phyloP scores from a whole-genome alignment of 2,329 filamentous ascomycete genomes.

The Hymenoscyphus scutula region DNA sequence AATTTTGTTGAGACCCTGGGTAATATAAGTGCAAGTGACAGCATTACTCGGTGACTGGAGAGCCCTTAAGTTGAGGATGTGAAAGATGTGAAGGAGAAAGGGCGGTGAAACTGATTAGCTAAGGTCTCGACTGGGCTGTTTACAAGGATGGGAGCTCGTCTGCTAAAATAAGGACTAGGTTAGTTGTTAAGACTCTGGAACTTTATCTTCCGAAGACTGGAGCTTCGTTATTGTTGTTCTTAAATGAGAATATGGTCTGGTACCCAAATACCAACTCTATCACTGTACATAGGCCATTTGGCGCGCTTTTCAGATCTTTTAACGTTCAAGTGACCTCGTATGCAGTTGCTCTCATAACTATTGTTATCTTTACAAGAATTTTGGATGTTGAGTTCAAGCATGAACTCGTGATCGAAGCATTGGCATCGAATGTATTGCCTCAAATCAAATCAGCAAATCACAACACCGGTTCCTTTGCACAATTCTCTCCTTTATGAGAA shows the following conservation, averaged over 20 bases:
- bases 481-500: neutral
- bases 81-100: neutral
- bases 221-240: too few relatives aligned
- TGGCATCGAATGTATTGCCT: too few relatives aligned
- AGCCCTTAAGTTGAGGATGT: neutral
- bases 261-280: too few relatives aligned
- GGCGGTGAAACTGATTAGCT: conserved; percentile 3
- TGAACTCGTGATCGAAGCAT: too few relatives aligned
- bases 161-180: neutral
- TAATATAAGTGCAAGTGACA: neutral
- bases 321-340: too few relatives aligned
- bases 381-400: too few relatives aligned
- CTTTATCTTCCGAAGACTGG: neutral
- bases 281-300: too few relatives aligned
- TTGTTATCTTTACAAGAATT: too few relatives aligned
- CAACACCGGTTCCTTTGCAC: neutral
- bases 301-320: too few relatives aligned
- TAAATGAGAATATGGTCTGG: too few relatives aligned
- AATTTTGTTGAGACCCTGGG: neutral
- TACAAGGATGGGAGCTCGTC: neutral
- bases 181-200: neutral
- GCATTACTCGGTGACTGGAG: neutral
- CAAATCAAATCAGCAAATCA: too few relatives aligned
- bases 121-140: neutral
- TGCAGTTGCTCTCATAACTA: too few relatives aligned